Conservation (phyloP, 371 early-diverging fungal genomes). For the Circinella minor region DNA sequence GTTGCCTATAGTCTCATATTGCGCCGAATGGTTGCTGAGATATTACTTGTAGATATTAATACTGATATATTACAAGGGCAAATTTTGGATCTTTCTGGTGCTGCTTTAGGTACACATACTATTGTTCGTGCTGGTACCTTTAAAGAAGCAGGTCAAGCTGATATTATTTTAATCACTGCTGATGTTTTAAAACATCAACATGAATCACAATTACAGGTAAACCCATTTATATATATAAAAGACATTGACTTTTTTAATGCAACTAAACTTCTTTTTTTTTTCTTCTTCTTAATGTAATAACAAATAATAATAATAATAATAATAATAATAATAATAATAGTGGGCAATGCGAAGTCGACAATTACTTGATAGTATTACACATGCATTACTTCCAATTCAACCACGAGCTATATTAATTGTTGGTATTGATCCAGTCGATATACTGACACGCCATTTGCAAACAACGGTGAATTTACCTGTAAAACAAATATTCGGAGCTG, state of each 20-base stretch:
- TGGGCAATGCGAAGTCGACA: conserved; percentile 75
- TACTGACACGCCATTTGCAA: conserved; percentile 76
- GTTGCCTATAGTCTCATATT: conserved; percentile 72
- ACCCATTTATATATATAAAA: background rate
- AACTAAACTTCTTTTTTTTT: no score
- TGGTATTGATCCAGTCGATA: conserved; percentile 82
- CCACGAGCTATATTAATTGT: conserved; percentile 64
- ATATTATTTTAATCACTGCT: conserved; percentile 32
- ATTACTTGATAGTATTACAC: conserved; percentile 68
- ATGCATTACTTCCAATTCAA: conserved; percentile 70
- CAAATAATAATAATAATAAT: conserved; percentile 55
- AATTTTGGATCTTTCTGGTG: conserved; percentile 76
- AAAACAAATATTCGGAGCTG: conserved; percentile 80
- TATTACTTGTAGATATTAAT: conserved; percentile 72
- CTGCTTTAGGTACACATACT: conserved; percentile 58
- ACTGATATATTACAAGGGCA: conserved; percentile 68
- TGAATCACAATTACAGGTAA: conserved; percentile 32
- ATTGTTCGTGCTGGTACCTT: conserved; percentile 61
- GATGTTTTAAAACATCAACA: conserved; percentile 13
- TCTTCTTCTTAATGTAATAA: no score
- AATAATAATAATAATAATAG: conserved; percentile 56
- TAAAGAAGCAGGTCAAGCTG: conserved; percentile 56
- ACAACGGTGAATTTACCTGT: conserved; percentile 69
- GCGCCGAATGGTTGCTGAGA: conserved; percentile 57
- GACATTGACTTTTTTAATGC: background rate